These are phyloP conservation scores for Termitomyces sp. DNA, from an alignment of 768 basidiomycete species.

Conservation along the genomic window DNA sequence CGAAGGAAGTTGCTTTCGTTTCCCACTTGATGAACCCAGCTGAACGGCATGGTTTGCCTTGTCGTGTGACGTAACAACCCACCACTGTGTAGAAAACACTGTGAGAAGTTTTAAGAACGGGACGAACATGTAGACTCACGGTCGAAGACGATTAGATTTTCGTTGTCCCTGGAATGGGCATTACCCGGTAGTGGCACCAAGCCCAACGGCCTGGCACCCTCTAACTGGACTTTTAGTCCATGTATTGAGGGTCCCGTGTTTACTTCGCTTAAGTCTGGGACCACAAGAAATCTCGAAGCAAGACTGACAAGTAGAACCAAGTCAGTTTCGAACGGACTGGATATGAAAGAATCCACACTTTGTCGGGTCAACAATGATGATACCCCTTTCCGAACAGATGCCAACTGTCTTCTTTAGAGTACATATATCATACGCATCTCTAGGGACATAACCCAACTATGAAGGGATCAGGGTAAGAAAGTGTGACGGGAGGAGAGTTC, in stretches of 20 bases:
- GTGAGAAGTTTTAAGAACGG: conserved; percentile 1
- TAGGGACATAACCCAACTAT: conserved; percentile 68
- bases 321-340: neutral
- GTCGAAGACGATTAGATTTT: conserved; percentile 73
- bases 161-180: conserved; percentile 26
- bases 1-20: conserved; percentile 58
- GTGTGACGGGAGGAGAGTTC: conserved; percentile 13
- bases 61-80: conserved; percentile 73
- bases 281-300: conserved; percentile 36
- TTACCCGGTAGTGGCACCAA: conserved; percentile 43
- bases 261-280: conserved; percentile 56
- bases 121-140: conserved; percentile 36
- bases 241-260: conserved; percentile 35
- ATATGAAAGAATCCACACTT: conserved; percentile 43
- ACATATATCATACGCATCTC: conserved; percentile 61
- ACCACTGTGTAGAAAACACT: conserved; percentile 45
- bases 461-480: neutral
- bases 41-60: conserved; percentile 61
- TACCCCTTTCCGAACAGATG: conserved; percentile 59
- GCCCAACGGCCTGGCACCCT: conserved; percentile 61
- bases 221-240: conserved; percentile 56
- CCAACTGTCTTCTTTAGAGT: conserved; percentile 60
- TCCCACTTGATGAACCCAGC: conserved; percentile 77
- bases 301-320: conserved; percentile 30
- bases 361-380: conserved; percentile 63